Evolutionary conservation across 2,329 filamentous ascomycete species (phyloP), one percentile per base, ranked within the genome.

Genomic region (Pseudogymnoascus destructans): DNA sequence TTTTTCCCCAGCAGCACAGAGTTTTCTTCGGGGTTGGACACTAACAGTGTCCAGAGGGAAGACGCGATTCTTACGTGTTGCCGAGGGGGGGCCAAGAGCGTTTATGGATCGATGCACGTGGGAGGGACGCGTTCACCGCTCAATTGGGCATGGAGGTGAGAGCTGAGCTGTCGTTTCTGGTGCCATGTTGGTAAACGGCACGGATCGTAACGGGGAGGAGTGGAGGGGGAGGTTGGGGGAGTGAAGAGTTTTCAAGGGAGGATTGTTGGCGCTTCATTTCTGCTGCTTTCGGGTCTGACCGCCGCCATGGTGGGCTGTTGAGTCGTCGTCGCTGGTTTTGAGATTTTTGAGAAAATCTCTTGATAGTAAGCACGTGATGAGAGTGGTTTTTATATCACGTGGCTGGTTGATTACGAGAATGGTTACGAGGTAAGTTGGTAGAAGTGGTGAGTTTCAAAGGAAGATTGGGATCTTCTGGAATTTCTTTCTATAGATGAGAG

Each of bases 11-110:
- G n/a, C 9, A 5, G 5, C 23, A 52, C 23, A 52, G 42, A 49
- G 23, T 15, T 27, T 49, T 49, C 13, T 49, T 49, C 23, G 23
- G 42, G 23, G 7, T 27, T 9, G 13, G 6, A 9, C 2, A n/a
- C 11, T 3, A 52, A 17, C 46, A 30, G 9, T 17, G n/a, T 0
- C 3, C 0, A 0, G 23, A 17, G 40, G 40, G 40, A 49, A 49
- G 40, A 52, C 46, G 59, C 57, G 62, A 35, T 59, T 46, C 52
- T 35, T 38, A 23, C 42, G 19, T 40, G 33, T 15, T 33, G 23
- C 46, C 23, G 33, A 55, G 59, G 25, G 57, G 27, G 17, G 32
- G 23, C 1, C 1, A 11, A 55, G 32, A 33, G n/a, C 9, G 30
- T 30, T 30, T 27, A 10, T 3, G 46, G 46, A 52, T 10, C 9